Evolutionary conservation across 495 filamentous ascomycete genomes (phyloP).

Genomic region (Tetracladium setigerum): DNA sequence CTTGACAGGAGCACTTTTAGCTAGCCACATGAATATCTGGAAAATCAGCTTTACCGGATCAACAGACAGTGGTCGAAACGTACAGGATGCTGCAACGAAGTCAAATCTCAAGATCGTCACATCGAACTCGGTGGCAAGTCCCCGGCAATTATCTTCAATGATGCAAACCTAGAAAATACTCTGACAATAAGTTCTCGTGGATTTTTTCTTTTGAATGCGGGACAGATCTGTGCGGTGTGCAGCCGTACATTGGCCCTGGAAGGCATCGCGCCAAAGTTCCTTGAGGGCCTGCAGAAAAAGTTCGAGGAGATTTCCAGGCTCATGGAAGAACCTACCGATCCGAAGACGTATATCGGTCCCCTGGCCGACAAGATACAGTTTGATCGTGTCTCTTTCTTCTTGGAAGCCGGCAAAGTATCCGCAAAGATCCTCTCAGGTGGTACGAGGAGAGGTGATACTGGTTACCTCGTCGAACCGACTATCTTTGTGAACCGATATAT

Average conservation of each 20-base stretch:
- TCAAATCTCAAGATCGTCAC: conserved; percentile 87
- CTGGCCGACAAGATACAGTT: conserved; percentile 54
- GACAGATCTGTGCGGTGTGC: conserved; percentile 46
- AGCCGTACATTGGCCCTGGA: conserved; percentile 45
- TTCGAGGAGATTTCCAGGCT: conserved; percentile 15
- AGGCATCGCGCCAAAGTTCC: conserved; percentile 43
- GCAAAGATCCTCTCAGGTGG: conserved; percentile 17
- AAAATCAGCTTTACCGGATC: conserved; percentile 89
- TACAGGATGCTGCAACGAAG: conserved; percentile 76
- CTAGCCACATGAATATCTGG: conserved; percentile 76
- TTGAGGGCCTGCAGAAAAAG: conserved; percentile 22
- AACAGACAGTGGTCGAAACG: conserved; percentile 69
- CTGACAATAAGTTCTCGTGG: too few relatives aligned
- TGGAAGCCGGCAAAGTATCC: conserved; percentile 53
- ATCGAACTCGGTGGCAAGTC: conserved; percentile 88
- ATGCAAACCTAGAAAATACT: conserved; percentile 83
- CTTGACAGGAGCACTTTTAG: conserved; percentile 28
- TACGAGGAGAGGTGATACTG: conserved; percentile 5
- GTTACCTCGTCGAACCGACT: conserved; percentile 37
- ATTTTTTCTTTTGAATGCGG: too few relatives aligned
- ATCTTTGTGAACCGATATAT: conserved; percentile 38
- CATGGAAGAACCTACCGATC: conserved; percentile 50
- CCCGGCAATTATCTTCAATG: conserved; percentile 75
- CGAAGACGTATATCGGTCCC: conserved; percentile 53
- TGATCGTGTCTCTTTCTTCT: conserved; percentile 51